phyloP scores from a whole-genome alignment of 164 flowering plant species.

The Akebia trifoliata region DNA sequence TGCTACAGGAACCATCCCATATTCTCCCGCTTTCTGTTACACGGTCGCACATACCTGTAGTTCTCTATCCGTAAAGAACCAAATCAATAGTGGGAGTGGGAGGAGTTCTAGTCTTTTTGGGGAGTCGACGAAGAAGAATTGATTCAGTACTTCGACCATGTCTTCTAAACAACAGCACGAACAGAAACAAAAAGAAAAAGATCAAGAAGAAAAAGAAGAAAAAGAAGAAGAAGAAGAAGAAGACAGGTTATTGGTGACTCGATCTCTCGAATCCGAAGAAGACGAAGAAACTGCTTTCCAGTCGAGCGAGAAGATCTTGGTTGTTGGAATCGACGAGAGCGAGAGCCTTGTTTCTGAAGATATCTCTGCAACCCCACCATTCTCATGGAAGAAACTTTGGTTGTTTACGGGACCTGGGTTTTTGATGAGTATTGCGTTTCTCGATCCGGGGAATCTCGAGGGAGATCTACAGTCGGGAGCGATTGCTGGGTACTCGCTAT shows the following conservation, averaged over 20 bases:
- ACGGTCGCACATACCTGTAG: too few species aligned
- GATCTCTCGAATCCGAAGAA: conserved; percentile 7
- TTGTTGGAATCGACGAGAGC: conserved; percentile 15
- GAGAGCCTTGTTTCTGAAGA: background rate
- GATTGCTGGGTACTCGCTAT: conserved; percentile 50
- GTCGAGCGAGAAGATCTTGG: conserved; percentile 20
- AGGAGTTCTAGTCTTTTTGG: too few species aligned
- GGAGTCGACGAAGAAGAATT: too few species aligned
- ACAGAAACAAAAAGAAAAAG: too few species aligned
- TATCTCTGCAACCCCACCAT: conserved; percentile 24
- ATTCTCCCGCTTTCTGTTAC: too few species aligned
- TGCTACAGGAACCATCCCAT: too few species aligned
- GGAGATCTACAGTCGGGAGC: conserved; percentile 64
- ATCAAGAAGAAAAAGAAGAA: too few species aligned
- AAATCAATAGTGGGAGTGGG: too few species aligned
- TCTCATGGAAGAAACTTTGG: conserved; percentile 55
- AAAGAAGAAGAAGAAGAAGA: conserved; percentile 11
- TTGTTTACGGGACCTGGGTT: conserved; percentile 54
- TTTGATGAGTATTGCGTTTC: conserved; percentile 52
- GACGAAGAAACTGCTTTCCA: conserved; percentile 22
- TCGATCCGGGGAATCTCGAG: conserved; percentile 59
- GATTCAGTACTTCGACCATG: too few species aligned
- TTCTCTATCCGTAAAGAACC: too few species aligned
- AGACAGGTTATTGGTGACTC: conserved; percentile 6
- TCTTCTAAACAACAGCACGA: too few species aligned